phyloP scores from a whole-genome alignment of 2,329 filamentous ascomycete genomes.

The Ustilaginoidea virens region DNA sequence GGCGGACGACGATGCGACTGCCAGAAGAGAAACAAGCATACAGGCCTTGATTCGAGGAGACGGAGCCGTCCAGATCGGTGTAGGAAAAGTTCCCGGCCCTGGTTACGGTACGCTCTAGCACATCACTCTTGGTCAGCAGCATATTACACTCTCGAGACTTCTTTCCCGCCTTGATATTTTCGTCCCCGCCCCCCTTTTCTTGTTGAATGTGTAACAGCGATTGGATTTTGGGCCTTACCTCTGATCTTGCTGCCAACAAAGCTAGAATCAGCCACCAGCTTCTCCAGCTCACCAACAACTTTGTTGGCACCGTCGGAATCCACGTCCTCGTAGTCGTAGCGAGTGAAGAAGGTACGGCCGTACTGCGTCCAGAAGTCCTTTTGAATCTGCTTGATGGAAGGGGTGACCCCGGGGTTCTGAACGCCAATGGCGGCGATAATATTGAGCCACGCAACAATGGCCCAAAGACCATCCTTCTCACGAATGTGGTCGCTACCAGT shows the following conservation, averaged over 20 bases:
- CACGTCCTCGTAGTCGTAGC: slow-evolving; percentile 95
- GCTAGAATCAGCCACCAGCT: slow-evolving; percentile 54
- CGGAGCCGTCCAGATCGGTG: slow-evolving; percentile 94
- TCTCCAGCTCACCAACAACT: slow-evolving; percentile 67
- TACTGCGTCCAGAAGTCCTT: slow-evolving; percentile 94
- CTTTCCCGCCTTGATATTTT: too few species aligned
- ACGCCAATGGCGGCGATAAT: slow-evolving; percentile 91
- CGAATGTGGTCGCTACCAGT: slow-evolving; percentile 98
- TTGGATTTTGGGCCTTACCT: slow-evolving; percentile 27
- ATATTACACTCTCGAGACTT: too few species aligned
- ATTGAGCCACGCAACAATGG: slow-evolving; percentile 93
- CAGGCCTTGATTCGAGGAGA: slow-evolving; percentile 89
- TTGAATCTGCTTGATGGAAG: slow-evolving; percentile 92
- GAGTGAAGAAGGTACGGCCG: slow-evolving; percentile 96
- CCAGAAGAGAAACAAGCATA: slow-evolving; percentile 90
- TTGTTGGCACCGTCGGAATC: slow-evolving; percentile 84
- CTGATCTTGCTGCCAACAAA: slow-evolving; percentile 75
- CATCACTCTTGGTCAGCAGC: too few species aligned
- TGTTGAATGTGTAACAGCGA: background rate
- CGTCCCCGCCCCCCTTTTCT: too few species aligned
- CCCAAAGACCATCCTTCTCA: slow-evolving; percentile 98
- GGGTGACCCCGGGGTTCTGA: slow-evolving; percentile 61
- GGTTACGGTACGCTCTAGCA: slow-evolving; percentile 60
- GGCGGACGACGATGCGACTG: slow-evolving; percentile 83
- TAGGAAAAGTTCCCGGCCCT: slow-evolving; percentile 96